Evolutionary conservation across 306 rosid genomes (phyloP).

Genomic region (Pueraria montana): DNA sequence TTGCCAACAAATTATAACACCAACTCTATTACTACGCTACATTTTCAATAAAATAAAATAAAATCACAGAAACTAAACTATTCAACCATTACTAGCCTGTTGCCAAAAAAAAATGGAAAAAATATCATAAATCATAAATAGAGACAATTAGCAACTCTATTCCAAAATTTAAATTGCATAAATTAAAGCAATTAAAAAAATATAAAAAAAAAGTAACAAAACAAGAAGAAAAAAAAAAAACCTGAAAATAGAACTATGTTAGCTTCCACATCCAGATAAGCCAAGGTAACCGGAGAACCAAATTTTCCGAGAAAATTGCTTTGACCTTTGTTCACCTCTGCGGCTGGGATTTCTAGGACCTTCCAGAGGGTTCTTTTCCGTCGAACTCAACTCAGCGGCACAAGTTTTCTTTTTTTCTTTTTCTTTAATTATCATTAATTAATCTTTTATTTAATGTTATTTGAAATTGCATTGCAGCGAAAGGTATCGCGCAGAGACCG

Average conservation of each 20-base stretch:
- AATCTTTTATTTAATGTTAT: conserved; percentile 35
- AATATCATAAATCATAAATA: not conserved
- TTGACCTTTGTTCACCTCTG: conserved; percentile 36
- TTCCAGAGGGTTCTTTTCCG: conserved; percentile 51
- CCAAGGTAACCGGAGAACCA: conserved; percentile 41
- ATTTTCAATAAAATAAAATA: not conserved
- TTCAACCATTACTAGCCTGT: conserved; percentile 7
- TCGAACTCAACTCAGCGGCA: conserved; percentile 6
- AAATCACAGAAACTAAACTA: conserved; percentile 3
- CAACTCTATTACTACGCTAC: not conserved
- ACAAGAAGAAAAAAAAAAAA: not conserved
- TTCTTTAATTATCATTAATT: not conserved
- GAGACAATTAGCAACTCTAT: not conserved
- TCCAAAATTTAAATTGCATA: not conserved
- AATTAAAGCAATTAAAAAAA: not conserved
- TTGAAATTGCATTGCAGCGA: conserved; percentile 34
- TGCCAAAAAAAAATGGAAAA: not conserved
- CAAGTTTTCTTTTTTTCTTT: conserved; percentile 19
- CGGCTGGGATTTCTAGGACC: conserved; percentile 49
- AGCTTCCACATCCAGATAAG: conserved; percentile 31
- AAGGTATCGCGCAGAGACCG: conserved; percentile 50
- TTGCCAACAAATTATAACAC: not conserved
- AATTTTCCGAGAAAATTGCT: not conserved
- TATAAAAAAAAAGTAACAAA: not conserved
- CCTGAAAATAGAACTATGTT: conserved; percentile 25